Evolutionary conservation across 768 basidiomycete genomes (phyloP).

Genomic region (Tricholoma bakamatsutake): DNA sequence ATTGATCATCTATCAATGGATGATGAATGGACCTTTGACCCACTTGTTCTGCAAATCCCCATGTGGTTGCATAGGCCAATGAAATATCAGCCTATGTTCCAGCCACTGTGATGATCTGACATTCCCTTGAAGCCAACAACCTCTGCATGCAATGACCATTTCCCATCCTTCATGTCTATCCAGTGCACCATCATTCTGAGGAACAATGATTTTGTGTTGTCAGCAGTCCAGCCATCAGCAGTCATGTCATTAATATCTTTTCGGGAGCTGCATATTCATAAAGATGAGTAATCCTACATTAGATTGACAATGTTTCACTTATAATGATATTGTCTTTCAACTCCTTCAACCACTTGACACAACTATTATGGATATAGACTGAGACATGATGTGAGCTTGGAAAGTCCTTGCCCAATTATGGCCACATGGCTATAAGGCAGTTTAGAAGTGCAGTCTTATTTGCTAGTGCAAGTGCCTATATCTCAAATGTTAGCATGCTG

Average conservation of each 20-base stretch:
- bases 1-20: conserved; percentile 8
- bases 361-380: conserved; percentile 11
- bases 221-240: too few relatives aligned
- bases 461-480: background rate
- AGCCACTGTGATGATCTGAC: background rate
- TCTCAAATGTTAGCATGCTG: background rate
- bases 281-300: too few relatives aligned
- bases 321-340: conserved; percentile 4
- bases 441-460: background rate
- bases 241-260: background rate
- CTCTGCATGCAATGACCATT: background rate
- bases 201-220: conserved; percentile 9
- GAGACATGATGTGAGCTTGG: conserved; percentile 8
- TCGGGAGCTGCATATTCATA: too few relatives aligned
- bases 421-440: background rate
- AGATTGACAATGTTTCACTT: too few relatives aligned
- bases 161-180: conserved; percentile 1
- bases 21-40: background rate
- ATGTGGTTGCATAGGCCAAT: conserved; percentile 10
- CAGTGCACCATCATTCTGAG: conserved; percentile 12
- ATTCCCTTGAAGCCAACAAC: too few relatives aligned
- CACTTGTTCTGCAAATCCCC: conserved; percentile 14
- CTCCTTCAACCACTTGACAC: conserved; percentile 3
- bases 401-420: background rate
- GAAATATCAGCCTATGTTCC: background rate